Percentiles rank a stretch among this genome's conserved stretches.
phyloP scores from a whole-genome alignment of 306 rosid species.

The Senna tora region DNA sequence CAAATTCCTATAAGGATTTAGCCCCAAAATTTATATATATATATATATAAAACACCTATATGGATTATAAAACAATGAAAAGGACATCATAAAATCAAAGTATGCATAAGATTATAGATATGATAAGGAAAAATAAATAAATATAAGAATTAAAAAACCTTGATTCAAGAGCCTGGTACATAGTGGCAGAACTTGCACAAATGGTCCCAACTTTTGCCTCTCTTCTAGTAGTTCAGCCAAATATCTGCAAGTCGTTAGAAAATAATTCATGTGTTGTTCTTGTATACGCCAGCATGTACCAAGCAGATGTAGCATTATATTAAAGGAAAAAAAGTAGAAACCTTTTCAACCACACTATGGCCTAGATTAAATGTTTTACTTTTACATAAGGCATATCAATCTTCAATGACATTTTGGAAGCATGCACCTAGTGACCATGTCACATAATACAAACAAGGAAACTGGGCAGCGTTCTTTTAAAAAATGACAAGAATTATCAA shows the following conservation, averaged over 20 bases:
- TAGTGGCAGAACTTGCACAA: slow-evolving; percentile 75
- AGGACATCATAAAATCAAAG: background rate
- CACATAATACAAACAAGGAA: too few species aligned
- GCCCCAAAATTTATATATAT: too few species aligned
- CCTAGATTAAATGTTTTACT: background rate
- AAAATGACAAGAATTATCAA: background rate
- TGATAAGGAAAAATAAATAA: background rate
- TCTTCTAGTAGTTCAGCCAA: slow-evolving; percentile 76
- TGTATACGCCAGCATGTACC: slow-evolving; percentile 8
- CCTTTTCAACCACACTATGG: background rate
- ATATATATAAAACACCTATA: background rate
- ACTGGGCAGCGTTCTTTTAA: background rate
- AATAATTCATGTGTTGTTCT: slow-evolving; percentile 1
- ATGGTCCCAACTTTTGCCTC: slow-evolving; percentile 83
- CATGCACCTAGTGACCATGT: background rate
- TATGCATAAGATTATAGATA: background rate
- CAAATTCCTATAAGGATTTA: background rate
- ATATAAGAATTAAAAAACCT: slow-evolving; percentile 47
- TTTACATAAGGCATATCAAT: background rate
- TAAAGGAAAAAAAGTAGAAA: background rate
- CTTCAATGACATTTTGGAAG: background rate
- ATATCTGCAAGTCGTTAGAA: slow-evolving; percentile 57
- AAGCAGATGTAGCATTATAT: background rate
- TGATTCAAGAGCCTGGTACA: slow-evolving; percentile 79
- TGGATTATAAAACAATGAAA: background rate